phyloP scores from a whole-genome alignment of 345 rosid species.

The Trapa bicornis region DNA sequence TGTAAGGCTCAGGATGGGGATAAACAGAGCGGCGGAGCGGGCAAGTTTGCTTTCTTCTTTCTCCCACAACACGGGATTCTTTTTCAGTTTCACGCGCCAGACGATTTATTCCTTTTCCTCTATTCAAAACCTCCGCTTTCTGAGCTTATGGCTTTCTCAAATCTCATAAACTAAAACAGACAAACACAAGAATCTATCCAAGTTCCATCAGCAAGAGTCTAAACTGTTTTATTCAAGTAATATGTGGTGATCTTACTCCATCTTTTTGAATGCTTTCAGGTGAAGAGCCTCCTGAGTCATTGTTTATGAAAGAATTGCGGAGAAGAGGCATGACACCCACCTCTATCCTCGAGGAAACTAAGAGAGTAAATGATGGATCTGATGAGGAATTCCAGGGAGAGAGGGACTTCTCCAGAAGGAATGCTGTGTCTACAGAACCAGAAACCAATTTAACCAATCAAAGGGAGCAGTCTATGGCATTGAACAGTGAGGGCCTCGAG shows the following conservation, averaged over 20 bases:
- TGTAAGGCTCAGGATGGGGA: slow-evolving; percentile 47
- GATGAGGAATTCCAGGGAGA: slow-evolving; percentile 47
- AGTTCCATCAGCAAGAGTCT: background rate
- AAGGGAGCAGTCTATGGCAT: slow-evolving; percentile 69
- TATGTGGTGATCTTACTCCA: background rate
- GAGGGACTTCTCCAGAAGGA: slow-evolving; percentile 41
- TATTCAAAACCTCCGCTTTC: background rate
- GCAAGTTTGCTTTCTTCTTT: slow-evolving; percentile 22
- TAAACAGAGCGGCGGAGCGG: slow-evolving; percentile 32
- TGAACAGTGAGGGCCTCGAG: slow-evolving; percentile 99
- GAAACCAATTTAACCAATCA: slow-evolving; percentile 58
- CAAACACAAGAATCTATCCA: background rate
- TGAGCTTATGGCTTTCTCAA: background rate
- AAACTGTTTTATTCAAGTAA: background rate
- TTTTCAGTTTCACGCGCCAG: background rate
- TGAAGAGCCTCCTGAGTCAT: slow-evolving; percentile 87
- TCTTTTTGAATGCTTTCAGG: slow-evolving; percentile 26
- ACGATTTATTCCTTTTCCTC: background rate
- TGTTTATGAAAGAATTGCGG: slow-evolving; percentile 85
- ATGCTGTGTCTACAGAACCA: slow-evolving; percentile 47
- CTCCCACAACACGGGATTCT: background rate
- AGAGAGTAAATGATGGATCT: slow-evolving; percentile 27
- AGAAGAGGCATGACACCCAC: slow-evolving; percentile 89
- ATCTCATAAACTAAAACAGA: background rate
- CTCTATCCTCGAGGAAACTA: slow-evolving; percentile 66